A percentile compares a stretch with the other conserved stretches of the same genome.
Evolutionary conservation across 2,329 filamentous ascomycete genomes (phyloP).

Genomic region (Atkinsonella texensis): DNA sequence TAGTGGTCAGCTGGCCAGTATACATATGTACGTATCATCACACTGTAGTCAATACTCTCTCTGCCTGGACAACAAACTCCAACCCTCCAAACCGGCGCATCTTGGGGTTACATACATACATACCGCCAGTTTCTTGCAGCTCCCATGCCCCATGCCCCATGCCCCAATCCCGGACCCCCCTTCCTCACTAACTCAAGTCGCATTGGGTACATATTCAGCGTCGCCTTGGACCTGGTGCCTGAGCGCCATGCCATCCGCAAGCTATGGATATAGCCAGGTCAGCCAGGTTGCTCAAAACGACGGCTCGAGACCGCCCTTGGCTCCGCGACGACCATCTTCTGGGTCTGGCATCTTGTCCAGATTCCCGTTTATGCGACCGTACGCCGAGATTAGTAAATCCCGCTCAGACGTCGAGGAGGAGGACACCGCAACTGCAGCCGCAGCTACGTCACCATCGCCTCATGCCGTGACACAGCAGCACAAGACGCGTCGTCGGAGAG

Average conservation of each 20-base stretch:
- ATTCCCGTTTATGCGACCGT: conserved; percentile 53
- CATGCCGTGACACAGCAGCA: conserved; percentile 24
- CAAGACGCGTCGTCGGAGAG: conserved; percentile 57
- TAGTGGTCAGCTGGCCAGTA: too few species aligned
- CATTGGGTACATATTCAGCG: background rate
- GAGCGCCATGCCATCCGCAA: background rate
- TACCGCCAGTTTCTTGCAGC: too few species aligned
- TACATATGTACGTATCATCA: too few species aligned
- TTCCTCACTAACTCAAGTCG: too few species aligned
- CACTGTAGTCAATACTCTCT: too few species aligned
- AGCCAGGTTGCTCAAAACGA: conserved; percentile 1
- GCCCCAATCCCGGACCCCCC: too few species aligned
- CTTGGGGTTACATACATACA: too few species aligned
- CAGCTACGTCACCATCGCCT: conserved; percentile 18
- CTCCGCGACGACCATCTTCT: conserved; percentile 38
- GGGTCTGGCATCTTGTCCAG: conserved; percentile 53
- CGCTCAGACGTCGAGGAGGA: conserved; percentile 22
- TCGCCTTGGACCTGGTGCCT: background rate
- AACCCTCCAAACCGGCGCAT: too few species aligned
- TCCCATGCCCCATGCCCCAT: too few species aligned
- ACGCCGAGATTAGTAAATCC: conserved; percentile 18
- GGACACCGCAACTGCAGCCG: conserved; percentile 9
- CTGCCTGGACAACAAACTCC: too few species aligned
- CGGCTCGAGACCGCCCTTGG: conserved; percentile 8
- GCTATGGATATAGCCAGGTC: conserved; percentile 7